phyloP scores from a whole-genome alignment of 257 asterid genomes.

The Ajuga chamaepitys region DNA sequence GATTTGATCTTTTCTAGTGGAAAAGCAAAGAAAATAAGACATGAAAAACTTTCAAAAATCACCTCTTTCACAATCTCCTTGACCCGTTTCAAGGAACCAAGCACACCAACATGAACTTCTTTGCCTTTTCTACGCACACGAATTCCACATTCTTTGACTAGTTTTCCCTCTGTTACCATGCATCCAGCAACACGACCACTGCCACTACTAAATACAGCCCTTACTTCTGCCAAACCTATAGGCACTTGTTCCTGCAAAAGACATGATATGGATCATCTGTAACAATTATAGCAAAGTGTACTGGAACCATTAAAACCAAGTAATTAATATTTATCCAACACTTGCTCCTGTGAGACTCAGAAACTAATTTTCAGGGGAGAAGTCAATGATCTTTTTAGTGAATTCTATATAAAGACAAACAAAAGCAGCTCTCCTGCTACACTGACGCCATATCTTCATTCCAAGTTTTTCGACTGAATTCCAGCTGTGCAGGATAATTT shows the following conservation, averaged over 20 bases:
- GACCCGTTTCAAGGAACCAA: slow-evolving; percentile 77
- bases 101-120: slow-evolving; percentile 66
- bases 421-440: background rate
- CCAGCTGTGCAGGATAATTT: background rate
- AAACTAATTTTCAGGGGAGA: background rate
- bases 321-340: background rate
- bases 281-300: background rate
- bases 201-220: slow-evolving; percentile 95
- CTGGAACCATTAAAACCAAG: background rate
- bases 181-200: slow-evolving; percentile 99
- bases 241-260: slow-evolving; percentile 71
- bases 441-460: background rate
- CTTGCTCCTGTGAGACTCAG: background rate
- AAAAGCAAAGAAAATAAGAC: slow-evolving; percentile 1
- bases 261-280: background rate
- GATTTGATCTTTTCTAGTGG: background rate
- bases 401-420: background rate
- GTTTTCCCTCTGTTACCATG: slow-evolving; percentile 88
- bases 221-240: slow-evolving; percentile 84
- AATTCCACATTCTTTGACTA: slow-evolving; percentile 78
- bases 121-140: slow-evolving; percentile 74
- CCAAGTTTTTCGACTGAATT: background rate
- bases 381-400: background rate
- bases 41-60: background rate
- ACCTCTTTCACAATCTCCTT: slow-evolving; percentile 98